Evolutionary conservation across 2,329 filamentous ascomycete species (phyloP), one percentile per base, ranked within the genome.

Genomic region (Lasiodiplodia sp.): DNA sequence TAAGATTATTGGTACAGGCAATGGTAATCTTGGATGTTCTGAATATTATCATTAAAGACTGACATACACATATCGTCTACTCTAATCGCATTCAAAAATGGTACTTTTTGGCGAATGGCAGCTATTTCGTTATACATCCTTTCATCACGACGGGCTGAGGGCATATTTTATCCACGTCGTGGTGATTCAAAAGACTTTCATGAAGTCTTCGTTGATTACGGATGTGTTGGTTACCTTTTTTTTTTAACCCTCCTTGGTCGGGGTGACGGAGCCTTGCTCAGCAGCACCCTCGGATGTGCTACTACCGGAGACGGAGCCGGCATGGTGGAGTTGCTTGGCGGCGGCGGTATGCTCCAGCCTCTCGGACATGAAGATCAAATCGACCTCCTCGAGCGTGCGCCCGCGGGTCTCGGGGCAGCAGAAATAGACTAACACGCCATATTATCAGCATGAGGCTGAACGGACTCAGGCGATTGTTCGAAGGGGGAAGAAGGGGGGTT

Each of bases 331-430:
- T 58, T 68, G 67, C 60, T 65, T 64, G 21, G 60, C 67, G 38
- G 58, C 67, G 11, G 51, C n/a, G 40, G 67, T 64, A 40, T 47
- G 31, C 52, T 68, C 57, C 38, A 68, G 51, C 18, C 52, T 40
- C 38, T 68, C 58, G 14, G 57, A 64, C 67, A 68, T 65, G 58
- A 68, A 68, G 28, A 68, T 57, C 37, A 65, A 28, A 63, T 75
- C 71, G 57, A 77, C 72, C 28, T 75, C 70, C 70, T 78, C 77
- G 44, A 78, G 72, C 21, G 74, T 73, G 31, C 71, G 70, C 12
- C 75, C 74, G 6, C 72, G 67, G 25, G 73, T 78, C 69, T 78
- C 75, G 16, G 69, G 71, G 64, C 71, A 70, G 68, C 72, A 74
- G 68, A 76, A 76, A 69, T 74, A 75, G 34, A 77, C 73, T 72